A percentile compares a stretch with the other conserved stretches of the same genome.
phyloP scores from a whole-genome alignment of 139 green algal species.

The Micromonas commoda region DNA sequence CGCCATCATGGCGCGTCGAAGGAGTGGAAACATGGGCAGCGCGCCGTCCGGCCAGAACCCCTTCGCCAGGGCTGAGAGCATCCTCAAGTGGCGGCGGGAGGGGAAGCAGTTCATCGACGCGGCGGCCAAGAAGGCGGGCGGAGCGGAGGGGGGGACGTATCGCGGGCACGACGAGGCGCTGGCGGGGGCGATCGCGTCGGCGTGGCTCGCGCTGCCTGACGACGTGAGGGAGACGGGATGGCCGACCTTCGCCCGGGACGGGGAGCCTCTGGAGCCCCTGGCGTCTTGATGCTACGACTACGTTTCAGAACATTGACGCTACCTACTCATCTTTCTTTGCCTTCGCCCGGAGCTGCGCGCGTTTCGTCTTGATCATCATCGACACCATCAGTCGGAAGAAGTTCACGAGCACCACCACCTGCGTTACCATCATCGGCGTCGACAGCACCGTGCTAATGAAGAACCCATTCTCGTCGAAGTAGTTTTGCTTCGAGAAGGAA shows the following conservation, averaged over 20 bases:
- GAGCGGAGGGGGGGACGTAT: not conserved
- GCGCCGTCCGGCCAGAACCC: not conserved
- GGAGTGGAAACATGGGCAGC: not conserved
- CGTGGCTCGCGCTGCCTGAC: not conserved
- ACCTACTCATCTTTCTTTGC: too few relatives aligned
- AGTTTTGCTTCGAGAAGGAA: constrained; percentile 14
- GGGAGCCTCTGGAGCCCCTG: too few relatives aligned
- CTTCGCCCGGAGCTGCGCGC: not conserved
- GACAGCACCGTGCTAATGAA: not conserved
- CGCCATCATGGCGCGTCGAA: not conserved
- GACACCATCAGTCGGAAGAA: not conserved
- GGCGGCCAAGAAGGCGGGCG: not conserved
- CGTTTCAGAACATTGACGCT: too few relatives aligned
- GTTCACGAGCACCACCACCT: constrained; percentile 1
- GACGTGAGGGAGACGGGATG: not conserved
- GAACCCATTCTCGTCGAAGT: constrained; percentile 10
- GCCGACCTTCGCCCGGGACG: too few relatives aligned
- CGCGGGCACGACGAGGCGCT: not conserved
- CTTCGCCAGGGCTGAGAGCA: not conserved
- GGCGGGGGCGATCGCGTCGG: not conserved
- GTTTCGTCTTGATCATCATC: not conserved
- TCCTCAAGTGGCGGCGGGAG: not conserved
- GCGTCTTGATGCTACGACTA: too few relatives aligned
- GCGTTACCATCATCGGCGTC: not conserved
- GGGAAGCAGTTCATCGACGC: not conserved